These are phyloP conservation scores for Mucor lusitanicus DNA, from an alignment of 371 early-diverging fungal genomes.

Conservation along the genomic window DNA sequence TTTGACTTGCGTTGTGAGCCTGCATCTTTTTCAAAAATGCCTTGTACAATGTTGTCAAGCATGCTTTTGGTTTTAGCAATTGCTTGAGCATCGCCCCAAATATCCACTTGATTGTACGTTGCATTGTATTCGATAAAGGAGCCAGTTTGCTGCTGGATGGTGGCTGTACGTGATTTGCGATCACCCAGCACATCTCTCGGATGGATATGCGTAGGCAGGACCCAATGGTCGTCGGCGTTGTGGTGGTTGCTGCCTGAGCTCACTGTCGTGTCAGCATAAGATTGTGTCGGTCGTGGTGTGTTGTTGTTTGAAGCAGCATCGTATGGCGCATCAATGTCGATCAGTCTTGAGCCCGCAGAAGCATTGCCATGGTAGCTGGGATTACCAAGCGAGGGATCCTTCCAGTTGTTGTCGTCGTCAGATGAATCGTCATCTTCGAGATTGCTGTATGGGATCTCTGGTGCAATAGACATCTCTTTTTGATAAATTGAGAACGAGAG, in stretches of 20 bases:
- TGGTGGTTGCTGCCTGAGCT: slow-evolving; percentile 16
- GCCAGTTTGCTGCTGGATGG: slow-evolving; percentile 29
- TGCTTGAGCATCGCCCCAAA: slow-evolving; percentile 41
- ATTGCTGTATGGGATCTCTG: slow-evolving; percentile 33
- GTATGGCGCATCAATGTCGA: background rate
- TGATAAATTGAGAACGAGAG: background rate
- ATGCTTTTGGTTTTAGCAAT: slow-evolving; percentile 28
- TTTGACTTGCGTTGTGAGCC: slow-evolving; percentile 26
- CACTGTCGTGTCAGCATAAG: slow-evolving; percentile 3
- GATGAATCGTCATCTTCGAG: background rate
- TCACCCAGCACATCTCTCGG: slow-evolving; percentile 26
- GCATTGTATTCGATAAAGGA: slow-evolving; percentile 38
- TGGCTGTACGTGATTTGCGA: slow-evolving; percentile 13
- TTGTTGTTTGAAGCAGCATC: background rate
- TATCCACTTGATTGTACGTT: slow-evolving; percentile 40
- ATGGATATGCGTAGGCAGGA: slow-evolving; percentile 34
- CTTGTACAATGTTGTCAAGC: slow-evolving; percentile 20
- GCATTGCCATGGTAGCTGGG: background rate
- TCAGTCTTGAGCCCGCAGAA: background rate
- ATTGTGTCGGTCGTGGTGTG: background rate
- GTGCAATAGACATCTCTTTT: slow-evolving; percentile 27
- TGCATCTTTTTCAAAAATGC: slow-evolving; percentile 6
- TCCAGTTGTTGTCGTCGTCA: background rate
- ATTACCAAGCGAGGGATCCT: background rate
- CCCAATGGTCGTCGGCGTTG: slow-evolving; percentile 44